Evolutionary conservation across 2,329 filamentous ascomycete species (phyloP), one percentile per base, ranked within the genome.

Genomic region (Periconia digitata): DNA sequence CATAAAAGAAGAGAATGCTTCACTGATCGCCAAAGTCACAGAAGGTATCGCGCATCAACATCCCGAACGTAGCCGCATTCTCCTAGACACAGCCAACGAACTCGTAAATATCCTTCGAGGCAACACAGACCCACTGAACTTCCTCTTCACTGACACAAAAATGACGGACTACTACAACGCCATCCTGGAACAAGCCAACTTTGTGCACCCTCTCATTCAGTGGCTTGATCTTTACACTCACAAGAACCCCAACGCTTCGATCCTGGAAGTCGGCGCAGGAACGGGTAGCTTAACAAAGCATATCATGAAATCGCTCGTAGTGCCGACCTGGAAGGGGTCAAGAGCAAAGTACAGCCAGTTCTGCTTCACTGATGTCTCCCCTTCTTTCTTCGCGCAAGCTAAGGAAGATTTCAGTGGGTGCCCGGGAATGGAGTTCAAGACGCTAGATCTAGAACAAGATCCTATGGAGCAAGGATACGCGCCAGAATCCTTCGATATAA

Each of bases 221-320:
- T 50, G 47, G 24, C 20, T 53, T 6, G 50, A 50, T 23, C 6
- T 18, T 13, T 27, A 50, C 10, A 46, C 34, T 10, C 47, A 53
- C 21, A 47, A 53, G 23, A 18, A 21, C 10, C 50, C 47, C 12
- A 27, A 34, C 16, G 22, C 56, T 6, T 47, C 36, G 18, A 46
- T 55, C 40, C 39, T 43, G 16, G 52, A 55, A 16, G 38, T 57
- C n/a, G 54, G 52, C 16, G 41, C 51, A 3, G 54, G 51, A 3
- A 54, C 54, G 8, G 51, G 45, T 22, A 40, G 37, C 16, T 36
- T 43, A 10, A 44, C 42, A 18, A 39, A 32, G 12, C n/a, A 44
- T 17, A 23, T 32, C 16, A 44, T 34, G 24, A 36, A 27, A 6
- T 21, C 18, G 6, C 21, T 29, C 10, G 24, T 29, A 7, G 21